Base-by-base conservation (phyloP, 148 eudicot genomes). In the Persicaria tinctoria region DNA sequence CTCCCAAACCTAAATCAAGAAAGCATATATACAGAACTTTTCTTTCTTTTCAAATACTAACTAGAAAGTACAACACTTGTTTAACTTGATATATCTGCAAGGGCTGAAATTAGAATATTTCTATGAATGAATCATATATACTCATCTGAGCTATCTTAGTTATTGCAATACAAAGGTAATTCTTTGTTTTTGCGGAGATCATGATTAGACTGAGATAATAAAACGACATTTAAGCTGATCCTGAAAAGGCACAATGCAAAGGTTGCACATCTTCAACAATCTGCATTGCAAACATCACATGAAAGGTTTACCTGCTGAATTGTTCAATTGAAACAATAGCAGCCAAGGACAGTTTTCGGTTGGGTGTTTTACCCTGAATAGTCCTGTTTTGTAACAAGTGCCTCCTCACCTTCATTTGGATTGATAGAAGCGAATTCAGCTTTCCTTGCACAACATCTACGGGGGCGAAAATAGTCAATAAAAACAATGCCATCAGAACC, bases 311-410 rank as follows among this genome's bases (percentile, higher is more conserved):
- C 97, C 97, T 82, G 89, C 98, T 90, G 64, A 93, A 93, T 75
- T 89, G 96, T 79, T 93, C 98, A 75, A 93, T 88, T 68, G 98
- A 93, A 79, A 88, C 74, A 77, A 87, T 83, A 74, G 98, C 85
- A 70, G 92, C 93, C 73, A 84, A 79, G 62, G 98, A 93, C 71
- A 93, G 87, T 70, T 82, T 81, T 41, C 93, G 92, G 73, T 79
- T 84, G 75, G 85, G 87, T 66, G 85, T 86, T 83, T 74, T 79
- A 68, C 83, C 84, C 75, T 83, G 86, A 82, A 91, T 79, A 62
- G 91, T 90, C 76, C 76, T 79, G 87, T 78, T 93, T 96, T 74
- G 83, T 80, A 68, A 86, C 83, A 80, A 90, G 84, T 64, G 84
- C 78, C 73, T 89, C 90, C 72, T 75, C 79, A 32, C 41, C 3